Evolutionary conservation across 1,139 yeast species (phyloP), one percentile per base, ranked within the genome.

Genomic region (Pichia sp.): DNA sequence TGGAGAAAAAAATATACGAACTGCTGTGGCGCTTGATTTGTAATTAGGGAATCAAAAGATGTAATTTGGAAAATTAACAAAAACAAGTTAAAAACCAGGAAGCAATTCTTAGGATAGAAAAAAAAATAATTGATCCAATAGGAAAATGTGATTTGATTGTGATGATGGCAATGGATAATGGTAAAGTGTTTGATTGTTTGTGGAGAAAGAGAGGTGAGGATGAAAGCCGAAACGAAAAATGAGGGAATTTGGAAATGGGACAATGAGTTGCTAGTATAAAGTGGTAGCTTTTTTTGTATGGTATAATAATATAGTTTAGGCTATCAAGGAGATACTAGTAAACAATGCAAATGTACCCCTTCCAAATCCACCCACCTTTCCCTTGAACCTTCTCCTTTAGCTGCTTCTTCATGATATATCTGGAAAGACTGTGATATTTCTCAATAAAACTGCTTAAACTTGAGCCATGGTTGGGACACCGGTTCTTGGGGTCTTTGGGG

Each of bases 381-480:
- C n/a, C 36, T 30, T 31, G n/a, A n/a, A n/a, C n/a, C n/a, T n/a
- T n/a, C n/a, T 12, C 13, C 13, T 31, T 31, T n/a, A 12, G 16
- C 16, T n/a, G 16, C 13, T 31, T 12, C 13, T 41, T 22, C 37
- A 12, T 37, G 40, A 19, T 10, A 10, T n/a, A n/a, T n/a, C n/a
- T n/a, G n/a, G n/a, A n/a, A n/a, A n/a, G n/a, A n/a, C n/a, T n/a
- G 16, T 44, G 2, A 30, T 18, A 5, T 13, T 22, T 7, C n/a
- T 16, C 26, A 22, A 26, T 31, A 13, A 25, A 18, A 13, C 22
- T 10, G 21, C n/a, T 74, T 76, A 84, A 67, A 86, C 95, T 76
- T 86, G 93, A 56, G 95, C 80, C 79, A 86, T 83, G 66, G 95
- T 81, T 73, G 96, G 96, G 54, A 87, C 87, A 67, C 96, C 96